A percentile compares a stretch with the other conserved stretches of the same genome.
These are phyloP conservation scores for Eimeria sp. DNA, from an alignment of 169 alveolate genomes.

Conservation along the genomic window DNA sequence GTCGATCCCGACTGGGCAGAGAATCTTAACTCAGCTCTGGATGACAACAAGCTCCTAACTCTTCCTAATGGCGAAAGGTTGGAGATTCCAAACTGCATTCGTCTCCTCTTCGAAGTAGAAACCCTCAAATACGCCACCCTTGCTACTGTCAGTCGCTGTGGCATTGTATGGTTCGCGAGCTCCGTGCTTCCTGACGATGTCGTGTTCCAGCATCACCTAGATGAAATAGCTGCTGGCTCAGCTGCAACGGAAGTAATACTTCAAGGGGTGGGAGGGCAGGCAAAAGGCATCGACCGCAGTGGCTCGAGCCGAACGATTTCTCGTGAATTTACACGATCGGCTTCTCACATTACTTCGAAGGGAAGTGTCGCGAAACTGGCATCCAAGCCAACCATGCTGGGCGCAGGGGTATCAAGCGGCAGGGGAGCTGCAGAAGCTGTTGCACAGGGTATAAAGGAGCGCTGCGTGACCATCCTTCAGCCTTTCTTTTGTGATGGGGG, in stretches of 20 bases:
- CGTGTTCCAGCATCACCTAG: constrained; percentile 61
- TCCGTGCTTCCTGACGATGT: constrained; percentile 93
- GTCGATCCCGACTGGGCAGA: constrained; percentile 99
- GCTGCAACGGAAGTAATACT: not conserved
- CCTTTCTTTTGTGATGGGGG: constrained; percentile 91
- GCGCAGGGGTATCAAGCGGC: not conserved
- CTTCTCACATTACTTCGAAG: not conserved
- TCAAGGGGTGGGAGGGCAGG: constrained; percentile 64
- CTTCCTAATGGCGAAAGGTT: constrained; percentile 96
- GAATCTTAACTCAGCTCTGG: constrained; percentile 98
- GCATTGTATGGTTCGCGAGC: constrained; percentile 98
- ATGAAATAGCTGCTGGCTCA: constrained; percentile 25
- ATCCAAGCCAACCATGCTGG: constrained; percentile 1
- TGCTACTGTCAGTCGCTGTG: constrained; percentile 99
- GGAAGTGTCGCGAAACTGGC: constrained; percentile 7
- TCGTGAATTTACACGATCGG: constrained; percentile 21
- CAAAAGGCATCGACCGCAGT: constrained; percentile 54
- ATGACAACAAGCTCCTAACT: constrained; percentile 98
- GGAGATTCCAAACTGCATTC: constrained; percentile 85
- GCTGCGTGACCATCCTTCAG: constrained; percentile 91
- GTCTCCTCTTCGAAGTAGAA: constrained; percentile 97
- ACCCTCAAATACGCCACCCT: constrained; percentile 98
- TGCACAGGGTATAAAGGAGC: constrained; percentile 70
- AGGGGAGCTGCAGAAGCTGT: constrained; percentile 56
- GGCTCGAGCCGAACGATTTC: not conserved